A percentile compares a stretch with the other conserved stretches of the same genome.
Evolutionary conservation across 1,284 basidiomycete genomes (phyloP).

Genomic region (Irpex lacteus): DNA sequence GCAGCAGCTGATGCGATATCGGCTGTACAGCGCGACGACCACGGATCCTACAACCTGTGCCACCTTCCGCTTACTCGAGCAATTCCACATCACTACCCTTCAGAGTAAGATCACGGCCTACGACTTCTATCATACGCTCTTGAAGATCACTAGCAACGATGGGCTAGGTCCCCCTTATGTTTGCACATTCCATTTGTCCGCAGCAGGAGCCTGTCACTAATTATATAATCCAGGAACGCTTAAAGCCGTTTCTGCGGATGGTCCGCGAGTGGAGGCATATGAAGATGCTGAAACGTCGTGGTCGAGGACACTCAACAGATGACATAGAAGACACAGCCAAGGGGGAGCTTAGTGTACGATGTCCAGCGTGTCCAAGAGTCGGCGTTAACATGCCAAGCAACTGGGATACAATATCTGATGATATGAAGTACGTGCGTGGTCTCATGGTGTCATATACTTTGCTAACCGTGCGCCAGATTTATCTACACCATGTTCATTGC

Average conservation of each 20-base stretch:
- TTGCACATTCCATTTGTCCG: background rate
- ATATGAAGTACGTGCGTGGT: background rate
- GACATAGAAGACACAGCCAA: background rate
- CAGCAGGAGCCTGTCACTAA: background rate
- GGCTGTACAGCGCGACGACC: conserved; percentile 3
- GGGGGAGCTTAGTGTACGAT: conserved; percentile 3
- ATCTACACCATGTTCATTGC: too few relatives aligned
- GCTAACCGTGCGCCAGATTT: too few relatives aligned
- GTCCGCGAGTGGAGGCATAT: conserved; percentile 9
- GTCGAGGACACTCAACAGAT: conserved; percentile 6
- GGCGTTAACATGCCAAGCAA: conserved; percentile 2
- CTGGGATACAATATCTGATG: conserved; percentile 4
- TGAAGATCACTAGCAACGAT: conserved; percentile 3
- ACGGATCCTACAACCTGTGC: conserved; percentile 2
- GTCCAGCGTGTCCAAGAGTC: conserved; percentile 7
- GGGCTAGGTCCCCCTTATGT: background rate
- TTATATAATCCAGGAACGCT: conserved; percentile 14
- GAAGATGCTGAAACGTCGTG: conserved; percentile 9
- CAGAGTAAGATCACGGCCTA: conserved; percentile 13
- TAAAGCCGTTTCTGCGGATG: background rate
- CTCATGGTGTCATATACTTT: background rate
- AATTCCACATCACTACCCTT: conserved; percentile 10
- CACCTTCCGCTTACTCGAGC: conserved; percentile 10
- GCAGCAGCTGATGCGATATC: conserved; percentile 4
- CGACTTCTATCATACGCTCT: conserved; percentile 10